A percentile compares a stretch with the other conserved stretches of the same genome.
Evolutionary conservation across 2,329 filamentous ascomycete genomes (phyloP).

Genomic region (Didymellaceae sp.): DNA sequence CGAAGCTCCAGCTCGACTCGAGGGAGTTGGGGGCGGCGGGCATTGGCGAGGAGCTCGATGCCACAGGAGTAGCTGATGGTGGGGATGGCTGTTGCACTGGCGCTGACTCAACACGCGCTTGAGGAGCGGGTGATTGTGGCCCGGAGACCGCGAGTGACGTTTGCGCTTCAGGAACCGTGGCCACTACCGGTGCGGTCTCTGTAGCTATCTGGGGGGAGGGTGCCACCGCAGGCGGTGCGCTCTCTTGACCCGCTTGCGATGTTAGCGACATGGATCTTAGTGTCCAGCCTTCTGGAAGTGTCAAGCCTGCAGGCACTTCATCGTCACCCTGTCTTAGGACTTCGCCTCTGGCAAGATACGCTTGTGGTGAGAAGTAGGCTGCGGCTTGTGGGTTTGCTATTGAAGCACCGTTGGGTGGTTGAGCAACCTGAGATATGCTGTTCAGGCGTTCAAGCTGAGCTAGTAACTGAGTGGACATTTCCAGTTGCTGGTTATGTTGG

Average conservation of each 20-base stretch:
- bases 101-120: not conserved
- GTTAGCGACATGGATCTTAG: constrained; percentile 41
- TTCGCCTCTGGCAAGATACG: constrained; percentile 41
- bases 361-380: constrained; percentile 35
- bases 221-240: constrained; percentile 6
- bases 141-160: not conserved
- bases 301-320: constrained; percentile 44
- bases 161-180: not conserved
- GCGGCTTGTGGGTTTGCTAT: constrained; percentile 31
- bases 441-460: constrained; percentile 38
- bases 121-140: constrained; percentile 1
- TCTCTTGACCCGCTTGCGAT: constrained; percentile 25
- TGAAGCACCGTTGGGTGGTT: constrained; percentile 35
- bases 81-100: constrained; percentile 4
- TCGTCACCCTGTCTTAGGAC: constrained; percentile 44
- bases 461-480: constrained; percentile 41
- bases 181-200: not conserved
- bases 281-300: constrained; percentile 49
- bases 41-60: constrained; percentile 30
- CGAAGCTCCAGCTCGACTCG: constrained; percentile 48
- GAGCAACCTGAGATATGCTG: constrained; percentile 24
- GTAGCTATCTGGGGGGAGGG: constrained; percentile 15
- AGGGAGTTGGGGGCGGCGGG: constrained; percentile 38
- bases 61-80: constrained; percentile 8
- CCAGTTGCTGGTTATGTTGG: constrained; percentile 43